phyloP scores from a whole-genome alignment of 345 rosid genomes.

The Rhodamnia argentea region DNA sequence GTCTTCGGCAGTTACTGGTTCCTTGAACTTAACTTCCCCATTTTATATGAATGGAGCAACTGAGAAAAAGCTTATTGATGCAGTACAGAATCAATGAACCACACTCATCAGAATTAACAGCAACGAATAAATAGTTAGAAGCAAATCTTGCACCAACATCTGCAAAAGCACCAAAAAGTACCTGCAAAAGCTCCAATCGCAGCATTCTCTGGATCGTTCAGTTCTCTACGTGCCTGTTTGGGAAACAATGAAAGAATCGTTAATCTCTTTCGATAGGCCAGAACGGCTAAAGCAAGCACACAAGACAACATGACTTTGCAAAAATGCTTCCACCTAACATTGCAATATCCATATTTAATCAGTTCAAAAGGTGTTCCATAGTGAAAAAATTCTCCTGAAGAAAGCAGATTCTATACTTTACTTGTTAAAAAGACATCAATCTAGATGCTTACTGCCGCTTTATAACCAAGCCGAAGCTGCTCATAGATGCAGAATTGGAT shows the following conservation, averaged over 20 bases:
- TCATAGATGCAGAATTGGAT: conserved; percentile 94
- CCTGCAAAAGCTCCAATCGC: conserved; percentile 89
- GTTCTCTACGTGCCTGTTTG: conserved; percentile 65
- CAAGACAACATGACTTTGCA: background rate
- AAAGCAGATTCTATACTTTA: background rate
- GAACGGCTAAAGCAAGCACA: background rate
- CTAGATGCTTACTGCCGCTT: conserved; percentile 48
- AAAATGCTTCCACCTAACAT: background rate
- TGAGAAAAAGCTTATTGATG: background rate
- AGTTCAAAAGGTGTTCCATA: background rate
- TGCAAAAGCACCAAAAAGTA: conserved; percentile 4
- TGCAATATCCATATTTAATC: background rate
- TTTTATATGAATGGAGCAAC: background rate
- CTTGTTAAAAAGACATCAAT: background rate
- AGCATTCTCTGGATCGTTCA: conserved; percentile 92
- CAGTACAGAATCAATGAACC: background rate
- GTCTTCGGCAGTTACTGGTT: background rate
- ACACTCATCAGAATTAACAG: background rate
- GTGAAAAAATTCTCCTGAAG: background rate
- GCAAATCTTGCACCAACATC: background rate
- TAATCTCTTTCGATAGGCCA: background rate
- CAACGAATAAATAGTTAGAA: background rate
- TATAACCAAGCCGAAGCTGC: conserved; percentile 87
- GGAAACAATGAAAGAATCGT: background rate
- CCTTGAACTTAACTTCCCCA: background rate